A percentile compares a stretch with the other conserved stretches of the same genome.
phyloP scores from a whole-genome alignment of 495 filamentous ascomycete species.

The Podospora tetraspora region DNA sequence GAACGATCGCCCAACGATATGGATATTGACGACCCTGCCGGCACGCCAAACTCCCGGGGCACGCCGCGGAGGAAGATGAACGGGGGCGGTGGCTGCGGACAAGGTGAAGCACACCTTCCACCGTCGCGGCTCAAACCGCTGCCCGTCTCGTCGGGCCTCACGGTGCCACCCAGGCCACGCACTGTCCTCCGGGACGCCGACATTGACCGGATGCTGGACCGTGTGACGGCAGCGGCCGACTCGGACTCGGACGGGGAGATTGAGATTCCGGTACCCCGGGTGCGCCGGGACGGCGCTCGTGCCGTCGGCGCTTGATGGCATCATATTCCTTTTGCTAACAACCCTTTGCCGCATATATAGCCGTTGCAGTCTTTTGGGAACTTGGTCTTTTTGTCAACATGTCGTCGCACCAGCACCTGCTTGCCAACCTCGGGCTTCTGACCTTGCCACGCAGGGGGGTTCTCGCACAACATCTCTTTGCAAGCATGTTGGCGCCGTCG shows the following conservation, averaged over 20 bases:
- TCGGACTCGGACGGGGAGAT: conserved; percentile 49
- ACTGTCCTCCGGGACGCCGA: conserved; percentile 38
- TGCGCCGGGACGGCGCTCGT: conserved; percentile 28
- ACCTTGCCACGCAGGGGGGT: neutral
- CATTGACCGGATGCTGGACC: conserved; percentile 45
- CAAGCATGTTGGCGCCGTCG: neutral
- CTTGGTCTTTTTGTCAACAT: neutral
- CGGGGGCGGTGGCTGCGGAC: conserved; percentile 20
- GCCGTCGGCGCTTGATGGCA: conserved; percentile 25
- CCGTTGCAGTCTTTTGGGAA: neutral
- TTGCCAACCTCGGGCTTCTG: neutral
- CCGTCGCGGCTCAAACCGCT: conserved; percentile 27
- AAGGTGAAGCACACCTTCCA: conserved; percentile 13
- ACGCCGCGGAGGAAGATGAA: conserved; percentile 39
- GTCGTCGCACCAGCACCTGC: neutral
- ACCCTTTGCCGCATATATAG: neutral
- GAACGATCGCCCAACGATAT: conserved; percentile 41
- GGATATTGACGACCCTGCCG: conserved; percentile 41
- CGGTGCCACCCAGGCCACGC: conserved; percentile 31
- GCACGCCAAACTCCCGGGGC: conserved; percentile 33
- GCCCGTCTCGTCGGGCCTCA: conserved; percentile 37
- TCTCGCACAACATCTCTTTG: neutral
- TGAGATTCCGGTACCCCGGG: conserved; percentile 31
- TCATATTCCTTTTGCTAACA: neutral
- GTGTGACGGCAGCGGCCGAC: conserved; percentile 36